Evolutionary conservation across 2,329 filamentous ascomycete species (phyloP).

Genomic region (Calonectria pteridis): DNA sequence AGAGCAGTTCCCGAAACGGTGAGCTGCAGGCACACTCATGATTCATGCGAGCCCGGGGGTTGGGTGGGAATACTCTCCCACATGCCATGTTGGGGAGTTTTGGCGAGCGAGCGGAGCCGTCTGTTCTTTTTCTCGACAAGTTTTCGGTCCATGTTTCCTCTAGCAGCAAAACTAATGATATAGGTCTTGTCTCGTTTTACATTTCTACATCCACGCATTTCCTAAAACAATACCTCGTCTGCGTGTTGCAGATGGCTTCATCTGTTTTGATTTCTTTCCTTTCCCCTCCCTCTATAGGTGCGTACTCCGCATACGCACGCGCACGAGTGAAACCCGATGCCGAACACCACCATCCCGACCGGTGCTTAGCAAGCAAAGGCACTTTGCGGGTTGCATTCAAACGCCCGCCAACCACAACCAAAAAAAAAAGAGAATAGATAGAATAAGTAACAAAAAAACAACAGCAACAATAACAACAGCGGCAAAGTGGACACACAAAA

Average conservation of each 20-base stretch:
- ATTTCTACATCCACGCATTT: background rate
- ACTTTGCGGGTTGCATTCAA: conserved; percentile 10
- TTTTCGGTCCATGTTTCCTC: conserved; percentile 19
- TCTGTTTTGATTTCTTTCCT: conserved; percentile 4
- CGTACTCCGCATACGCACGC: background rate
- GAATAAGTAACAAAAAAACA: conserved; percentile 13
- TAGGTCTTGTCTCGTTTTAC: conserved; percentile 12
- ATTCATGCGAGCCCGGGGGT: conserved; percentile 12
- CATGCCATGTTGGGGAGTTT: background rate
- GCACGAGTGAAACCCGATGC: conserved; percentile 16
- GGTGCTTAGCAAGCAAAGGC: background rate
- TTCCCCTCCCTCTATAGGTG: conserved; percentile 22
- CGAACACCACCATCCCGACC: background rate
- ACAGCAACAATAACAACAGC: background rate
- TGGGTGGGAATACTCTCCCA: background rate
- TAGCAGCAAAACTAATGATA: conserved; percentile 17
- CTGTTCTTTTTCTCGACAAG: conserved; percentile 1
- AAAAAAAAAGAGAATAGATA: conserved; percentile 1
- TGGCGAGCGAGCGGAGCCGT: conserved; percentile 2
- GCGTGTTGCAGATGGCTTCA: background rate
- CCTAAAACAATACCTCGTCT: background rate
- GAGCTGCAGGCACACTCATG: conserved; percentile 14
- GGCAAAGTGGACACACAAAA: conserved; percentile 18
- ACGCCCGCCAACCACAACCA: background rate
- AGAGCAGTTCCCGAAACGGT: conserved; percentile 3